phyloP scores from a whole-genome alignment of 208 protist genomes.

The Trypanosoma conorhini region DNA sequence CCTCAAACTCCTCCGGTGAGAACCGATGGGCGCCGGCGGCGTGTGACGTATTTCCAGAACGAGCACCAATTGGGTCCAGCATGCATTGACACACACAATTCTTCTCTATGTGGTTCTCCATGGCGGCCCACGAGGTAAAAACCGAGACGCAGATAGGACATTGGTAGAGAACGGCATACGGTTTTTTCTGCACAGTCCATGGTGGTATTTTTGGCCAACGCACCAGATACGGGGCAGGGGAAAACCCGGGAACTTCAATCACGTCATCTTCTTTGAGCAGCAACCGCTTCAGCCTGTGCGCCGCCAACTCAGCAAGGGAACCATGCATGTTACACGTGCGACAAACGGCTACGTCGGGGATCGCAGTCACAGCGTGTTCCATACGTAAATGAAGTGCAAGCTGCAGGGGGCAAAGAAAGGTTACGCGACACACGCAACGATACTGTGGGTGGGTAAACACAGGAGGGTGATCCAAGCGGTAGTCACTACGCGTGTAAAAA shows the following conservation, averaged over 20 bases:
- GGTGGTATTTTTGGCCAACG: slow-evolving; percentile 19
- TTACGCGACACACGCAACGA: slow-evolving; percentile 62
- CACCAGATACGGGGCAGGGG: slow-evolving; percentile 23
- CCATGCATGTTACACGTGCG: slow-evolving; percentile 36
- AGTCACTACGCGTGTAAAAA: slow-evolving; percentile 66
- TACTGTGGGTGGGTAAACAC: slow-evolving; percentile 56
- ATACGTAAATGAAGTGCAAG: slow-evolving; percentile 60
- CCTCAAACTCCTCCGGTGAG: slow-evolving; percentile 48
- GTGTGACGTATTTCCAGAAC: not conserved
- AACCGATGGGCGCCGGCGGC: not conserved
- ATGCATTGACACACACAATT: slow-evolving; percentile 40
- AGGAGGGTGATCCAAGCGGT: slow-evolving; percentile 37
- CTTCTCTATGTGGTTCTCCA: slow-evolving; percentile 42
- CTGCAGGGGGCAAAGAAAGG: slow-evolving; percentile 51
- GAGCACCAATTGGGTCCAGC: slow-evolving; percentile 23
- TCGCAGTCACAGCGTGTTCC: slow-evolving; percentile 44
- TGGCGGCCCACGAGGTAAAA: slow-evolving; percentile 48
- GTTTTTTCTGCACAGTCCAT: slow-evolving; percentile 10
- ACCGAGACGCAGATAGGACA: slow-evolving; percentile 61
- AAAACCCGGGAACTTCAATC: slow-evolving; percentile 32
- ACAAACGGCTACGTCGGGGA: slow-evolving; percentile 44
- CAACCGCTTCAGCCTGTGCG: slow-evolving; percentile 32
- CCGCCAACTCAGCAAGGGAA: slow-evolving; percentile 38
- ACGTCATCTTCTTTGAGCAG: slow-evolving; percentile 13
- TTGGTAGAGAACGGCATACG: slow-evolving; percentile 67